Percentiles rank a stretch among this genome's conserved stretches.
These are phyloP conservation scores for Geotrichum histeridarum DNA, from an alignment of 1,139 yeast genomes.

Conservation along the genomic window DNA sequence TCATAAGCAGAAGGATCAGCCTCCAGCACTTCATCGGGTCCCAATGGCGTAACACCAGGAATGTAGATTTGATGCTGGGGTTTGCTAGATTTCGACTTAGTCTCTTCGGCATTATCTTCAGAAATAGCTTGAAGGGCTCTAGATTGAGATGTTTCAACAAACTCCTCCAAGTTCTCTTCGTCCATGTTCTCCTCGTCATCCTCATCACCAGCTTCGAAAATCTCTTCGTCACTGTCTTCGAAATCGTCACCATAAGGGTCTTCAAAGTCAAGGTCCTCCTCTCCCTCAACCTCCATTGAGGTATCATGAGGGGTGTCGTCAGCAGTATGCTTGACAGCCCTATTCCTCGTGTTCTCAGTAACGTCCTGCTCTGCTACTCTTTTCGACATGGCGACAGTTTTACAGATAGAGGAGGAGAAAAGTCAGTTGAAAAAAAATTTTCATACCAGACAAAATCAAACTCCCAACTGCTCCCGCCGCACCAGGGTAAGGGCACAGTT, in stretches of 20 bases:
- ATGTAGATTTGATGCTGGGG: slow-evolving; percentile 49
- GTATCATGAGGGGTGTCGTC: slow-evolving; percentile 30
- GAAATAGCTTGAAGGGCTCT: slow-evolving; percentile 33
- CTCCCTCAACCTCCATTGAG: slow-evolving; percentile 31
- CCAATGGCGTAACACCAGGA: slow-evolving; percentile 81
- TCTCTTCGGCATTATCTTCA: slow-evolving; percentile 36
- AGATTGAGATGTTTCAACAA: slow-evolving; percentile 24
- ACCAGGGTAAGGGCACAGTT: slow-evolving; percentile 14
- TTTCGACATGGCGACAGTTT: slow-evolving; percentile 25
- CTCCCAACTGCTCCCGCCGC: slow-evolving; percentile 15
- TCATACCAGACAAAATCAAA: neutral
- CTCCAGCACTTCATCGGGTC: slow-evolving; percentile 92
- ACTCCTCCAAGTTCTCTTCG: slow-evolving; percentile 36
- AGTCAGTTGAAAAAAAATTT: slow-evolving; percentile 2
- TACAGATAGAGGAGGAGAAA: neutral
- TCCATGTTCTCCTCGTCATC: slow-evolving; percentile 56
- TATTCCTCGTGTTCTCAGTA: slow-evolving; percentile 23
- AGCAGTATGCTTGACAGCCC: slow-evolving; percentile 31
- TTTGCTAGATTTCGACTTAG: slow-evolving; percentile 33
- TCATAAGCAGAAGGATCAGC: slow-evolving; percentile 96
- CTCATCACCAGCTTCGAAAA: slow-evolving; percentile 44
- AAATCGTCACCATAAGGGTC: slow-evolving; percentile 94
- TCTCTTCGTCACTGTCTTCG: slow-evolving; percentile 70
- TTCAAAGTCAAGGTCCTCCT: slow-evolving; percentile 75
- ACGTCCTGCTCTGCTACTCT: slow-evolving; percentile 25